These are phyloP conservation scores for Lentinula sp. DNA, from an alignment of 768 basidiomycete species.

Conservation along the genomic window DNA sequence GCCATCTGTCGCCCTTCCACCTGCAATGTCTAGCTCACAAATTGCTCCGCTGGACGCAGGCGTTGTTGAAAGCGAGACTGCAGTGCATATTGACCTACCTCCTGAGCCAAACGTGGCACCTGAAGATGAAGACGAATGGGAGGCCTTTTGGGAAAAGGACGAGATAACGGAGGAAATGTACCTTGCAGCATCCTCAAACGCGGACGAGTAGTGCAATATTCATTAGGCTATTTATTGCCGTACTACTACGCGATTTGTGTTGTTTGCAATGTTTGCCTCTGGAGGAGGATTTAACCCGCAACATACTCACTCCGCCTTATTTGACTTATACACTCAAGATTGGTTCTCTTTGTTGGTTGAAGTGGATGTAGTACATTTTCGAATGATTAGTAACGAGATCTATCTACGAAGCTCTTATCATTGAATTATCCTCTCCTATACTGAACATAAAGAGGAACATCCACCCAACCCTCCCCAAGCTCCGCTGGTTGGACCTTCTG, in stretches of 20 bases:
- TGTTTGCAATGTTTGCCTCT: too few species aligned
- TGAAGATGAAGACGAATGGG: slow-evolving; percentile 39
- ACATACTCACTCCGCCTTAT: too few species aligned
- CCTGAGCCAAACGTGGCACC: slow-evolving; percentile 12
- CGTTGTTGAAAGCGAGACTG: slow-evolving; percentile 19
- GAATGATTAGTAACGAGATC: too few species aligned
- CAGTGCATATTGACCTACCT: slow-evolving; percentile 10
- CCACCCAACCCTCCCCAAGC: background rate
- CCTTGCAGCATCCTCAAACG: background rate
- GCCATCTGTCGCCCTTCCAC: slow-evolving; percentile 5
- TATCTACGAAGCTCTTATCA: too few species aligned
- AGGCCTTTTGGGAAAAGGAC: slow-evolving; percentile 37
- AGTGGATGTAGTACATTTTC: too few species aligned
- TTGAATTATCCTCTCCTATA: background rate
- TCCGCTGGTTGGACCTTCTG: background rate
- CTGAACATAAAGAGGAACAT: background rate
- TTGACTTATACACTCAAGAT: too few species aligned
- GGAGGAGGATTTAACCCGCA: too few species aligned
- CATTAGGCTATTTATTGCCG: too few species aligned
- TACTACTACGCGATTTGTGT: too few species aligned
- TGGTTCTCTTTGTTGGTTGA: too few species aligned
- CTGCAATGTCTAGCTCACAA: slow-evolving; percentile 8
- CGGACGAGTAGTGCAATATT: background rate
- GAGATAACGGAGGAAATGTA: slow-evolving; percentile 33
- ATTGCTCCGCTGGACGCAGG: slow-evolving; percentile 31